These are phyloP conservation scores for Sphagnum fallax DNA, from an alignment of 228 moss, liverwort and hornwort genomes.

Conservation along the genomic window DNA sequence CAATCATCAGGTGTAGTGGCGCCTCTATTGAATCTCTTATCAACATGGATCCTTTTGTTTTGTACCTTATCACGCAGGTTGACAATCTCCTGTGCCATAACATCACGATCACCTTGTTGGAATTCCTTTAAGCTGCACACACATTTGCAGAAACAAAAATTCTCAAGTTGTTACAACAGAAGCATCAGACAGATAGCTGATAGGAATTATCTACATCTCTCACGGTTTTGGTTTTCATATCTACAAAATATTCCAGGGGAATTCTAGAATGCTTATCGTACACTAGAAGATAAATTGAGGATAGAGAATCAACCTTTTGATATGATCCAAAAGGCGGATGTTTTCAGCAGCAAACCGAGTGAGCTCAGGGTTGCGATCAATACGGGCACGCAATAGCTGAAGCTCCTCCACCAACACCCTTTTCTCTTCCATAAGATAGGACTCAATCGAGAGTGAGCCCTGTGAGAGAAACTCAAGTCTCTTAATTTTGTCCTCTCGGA, in stretches of 20 bases:
- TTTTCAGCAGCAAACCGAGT: slow-evolving; percentile 74
- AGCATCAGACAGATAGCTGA: too few relatives aligned
- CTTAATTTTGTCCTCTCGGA: slow-evolving; percentile 61
- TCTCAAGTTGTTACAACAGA: too few relatives aligned
- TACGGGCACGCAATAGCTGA: slow-evolving; percentile 31
- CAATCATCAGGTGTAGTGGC: not conserved
- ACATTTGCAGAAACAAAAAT: too few relatives aligned
- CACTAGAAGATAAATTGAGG: too few relatives aligned
- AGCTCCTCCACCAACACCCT: slow-evolving; percentile 42
- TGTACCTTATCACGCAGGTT: slow-evolving; percentile 55
- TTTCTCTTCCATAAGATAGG: slow-evolving; percentile 37
- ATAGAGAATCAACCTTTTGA: too few relatives aligned
- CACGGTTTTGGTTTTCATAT: too few relatives aligned
- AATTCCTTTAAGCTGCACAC: slow-evolving; percentile 19
- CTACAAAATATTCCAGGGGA: too few relatives aligned
- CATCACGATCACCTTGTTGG: slow-evolving; percentile 36
- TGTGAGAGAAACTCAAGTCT: slow-evolving; percentile 53
- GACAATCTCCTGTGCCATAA: slow-evolving; percentile 41
- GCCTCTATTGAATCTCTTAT: not conserved
- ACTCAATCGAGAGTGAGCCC: slow-evolving; percentile 31
- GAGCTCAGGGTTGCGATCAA: slow-evolving; percentile 64
- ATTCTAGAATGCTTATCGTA: too few relatives aligned
- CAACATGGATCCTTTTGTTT: not conserved
- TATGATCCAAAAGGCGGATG: slow-evolving; percentile 41
- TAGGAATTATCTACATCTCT: too few relatives aligned